Percentiles rank a stretch among this genome's conserved stretches.
Conservation (phyloP, 75 land plant species). For the Sequoia sempervirens region DNA sequence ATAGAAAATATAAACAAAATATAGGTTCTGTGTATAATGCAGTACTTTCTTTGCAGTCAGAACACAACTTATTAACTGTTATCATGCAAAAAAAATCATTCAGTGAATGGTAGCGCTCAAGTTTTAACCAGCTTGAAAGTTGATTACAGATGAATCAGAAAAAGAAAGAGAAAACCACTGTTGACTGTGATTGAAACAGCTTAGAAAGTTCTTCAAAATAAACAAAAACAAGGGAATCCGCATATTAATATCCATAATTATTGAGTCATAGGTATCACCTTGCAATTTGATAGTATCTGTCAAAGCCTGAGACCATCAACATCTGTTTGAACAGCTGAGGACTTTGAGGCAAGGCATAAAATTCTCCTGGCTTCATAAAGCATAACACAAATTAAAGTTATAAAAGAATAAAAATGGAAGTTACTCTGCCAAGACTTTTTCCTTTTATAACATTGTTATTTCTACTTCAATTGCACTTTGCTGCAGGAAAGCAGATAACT, state of each 20-base stretch:
- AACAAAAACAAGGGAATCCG: neutral
- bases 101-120: neutral
- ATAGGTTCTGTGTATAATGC: neutral
- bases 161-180: neutral
- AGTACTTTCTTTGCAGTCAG: neutral
- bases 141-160: constrained; percentile 1
- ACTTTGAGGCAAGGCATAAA: constrained; percentile 98
- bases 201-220: neutral
- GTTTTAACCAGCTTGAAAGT: neutral
- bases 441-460: no score
- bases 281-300: constrained; percentile 92
- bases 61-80: neutral
- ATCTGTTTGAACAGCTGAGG: constrained; percentile 97
- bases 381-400: neutral
- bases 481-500: neutral
- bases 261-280: constrained; percentile 40
- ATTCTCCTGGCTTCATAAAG: constrained; percentile 82
- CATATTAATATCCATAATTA: neutral
- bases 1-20: neutral
- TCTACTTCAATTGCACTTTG: no score
- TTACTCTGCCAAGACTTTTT: neutral
- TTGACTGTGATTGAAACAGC: neutral
- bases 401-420: neutral
- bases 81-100: neutral
- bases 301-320: constrained; percentile 93